phyloP scores from a whole-genome alignment of 2,329 filamentous ascomycete species.

The Colletotrichum eleusines region DNA sequence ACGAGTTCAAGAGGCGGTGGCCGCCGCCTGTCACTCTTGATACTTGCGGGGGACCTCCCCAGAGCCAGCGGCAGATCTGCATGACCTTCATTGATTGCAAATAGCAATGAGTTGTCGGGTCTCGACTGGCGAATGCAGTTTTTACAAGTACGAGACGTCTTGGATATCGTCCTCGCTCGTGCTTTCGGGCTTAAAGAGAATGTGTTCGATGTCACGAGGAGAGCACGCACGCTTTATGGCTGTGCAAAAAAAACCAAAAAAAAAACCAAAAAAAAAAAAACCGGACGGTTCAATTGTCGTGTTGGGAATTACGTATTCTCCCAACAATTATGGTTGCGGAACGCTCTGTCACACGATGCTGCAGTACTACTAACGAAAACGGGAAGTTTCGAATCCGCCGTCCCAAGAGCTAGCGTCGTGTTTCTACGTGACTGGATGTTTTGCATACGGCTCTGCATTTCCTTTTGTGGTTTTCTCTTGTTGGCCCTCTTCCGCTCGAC shows the following conservation, averaged over 20 bases:
- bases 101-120: not conserved
- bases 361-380: not conserved
- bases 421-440: not conserved
- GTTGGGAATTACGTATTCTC: not conserved
- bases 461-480: slow-evolving; percentile 6
- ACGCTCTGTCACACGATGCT: not conserved
- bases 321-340: not conserved
- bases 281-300: slow-evolving; percentile 2
- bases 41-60: slow-evolving; percentile 14
- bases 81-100: not conserved
- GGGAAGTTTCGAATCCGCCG: not conserved
- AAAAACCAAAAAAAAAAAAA: too few relatives aligned
- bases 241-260: too few relatives aligned
- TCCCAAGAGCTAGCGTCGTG: not conserved
- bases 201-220: not conserved
- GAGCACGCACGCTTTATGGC: slow-evolving; percentile 10
- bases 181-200: not conserved
- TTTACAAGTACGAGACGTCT: not conserved
- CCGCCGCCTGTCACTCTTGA: not conserved
- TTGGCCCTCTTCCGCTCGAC: slow-evolving; percentile 41
- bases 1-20: slow-evolving; percentile 2
- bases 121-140: not conserved
- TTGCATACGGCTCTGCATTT: not conserved
- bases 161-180: not conserved
- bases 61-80: slow-evolving; percentile 29